These are phyloP conservation scores for Favolaschia claudopus DNA, from an alignment of 768 basidiomycete species.

Conservation along the genomic window DNA sequence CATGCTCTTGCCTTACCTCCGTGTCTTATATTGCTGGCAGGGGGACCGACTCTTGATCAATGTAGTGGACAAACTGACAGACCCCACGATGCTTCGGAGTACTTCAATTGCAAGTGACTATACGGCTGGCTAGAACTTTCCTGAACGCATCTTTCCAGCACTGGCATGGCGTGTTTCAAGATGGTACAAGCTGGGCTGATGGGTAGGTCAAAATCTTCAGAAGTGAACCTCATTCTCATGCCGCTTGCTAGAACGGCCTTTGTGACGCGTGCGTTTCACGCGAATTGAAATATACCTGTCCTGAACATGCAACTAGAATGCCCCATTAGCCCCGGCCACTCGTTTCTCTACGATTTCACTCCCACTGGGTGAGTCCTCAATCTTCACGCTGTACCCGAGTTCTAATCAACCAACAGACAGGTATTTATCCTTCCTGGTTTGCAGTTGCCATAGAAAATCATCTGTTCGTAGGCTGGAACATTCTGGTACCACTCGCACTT, in stretches of 20 bases:
- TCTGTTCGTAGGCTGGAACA: too few species aligned
- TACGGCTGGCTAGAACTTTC: neutral
- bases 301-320: slow-evolving; percentile 34
- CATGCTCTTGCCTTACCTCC: neutral
- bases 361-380: slow-evolving; percentile 1
- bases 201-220: slow-evolving; percentile 26
- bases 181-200: slow-evolving; percentile 34
- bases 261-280: slow-evolving; percentile 11
- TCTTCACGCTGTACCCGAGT: neutral
- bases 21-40: slow-evolving; percentile 1
- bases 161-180: slow-evolving; percentile 35
- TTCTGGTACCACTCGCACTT: slow-evolving; percentile 19
- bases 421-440: too few species aligned
- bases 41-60: slow-evolving; percentile 45
- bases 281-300: neutral
- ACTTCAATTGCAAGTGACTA: slow-evolving; percentile 45
- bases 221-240: slow-evolving; percentile 20
- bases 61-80: slow-evolving; percentile 47
- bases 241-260: slow-evolving; percentile 1
- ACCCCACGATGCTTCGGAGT: slow-evolving; percentile 44
- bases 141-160: slow-evolving; percentile 1
- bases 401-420: neutral
- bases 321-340: slow-evolving; percentile 38
- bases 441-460: too few species aligned
- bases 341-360: slow-evolving; percentile 37